Conservation (phyloP, 176 grass and related monocot genomes). For the Zea luxurians region DNA sequence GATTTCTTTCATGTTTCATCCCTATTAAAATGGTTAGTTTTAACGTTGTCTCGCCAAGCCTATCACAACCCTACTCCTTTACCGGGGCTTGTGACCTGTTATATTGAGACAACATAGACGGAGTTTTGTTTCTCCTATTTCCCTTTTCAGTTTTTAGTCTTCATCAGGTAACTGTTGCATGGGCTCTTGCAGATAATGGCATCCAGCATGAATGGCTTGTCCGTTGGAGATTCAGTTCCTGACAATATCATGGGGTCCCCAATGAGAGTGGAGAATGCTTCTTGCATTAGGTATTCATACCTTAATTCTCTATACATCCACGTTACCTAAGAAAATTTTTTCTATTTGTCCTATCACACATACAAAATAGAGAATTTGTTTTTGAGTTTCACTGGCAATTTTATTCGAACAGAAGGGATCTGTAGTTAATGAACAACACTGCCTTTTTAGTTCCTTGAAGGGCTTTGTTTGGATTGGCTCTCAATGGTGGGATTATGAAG, state of each 20-base stretch:
- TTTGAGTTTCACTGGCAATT: not conserved
- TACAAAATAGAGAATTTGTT: not conserved
- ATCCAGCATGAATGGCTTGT: slow-evolving; percentile 73
- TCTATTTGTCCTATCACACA: not conserved
- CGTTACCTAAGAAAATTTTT: not conserved
- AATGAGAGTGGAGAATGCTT: slow-evolving; percentile 45
- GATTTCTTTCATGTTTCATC: too few relatives aligned
- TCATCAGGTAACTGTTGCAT: slow-evolving; percentile 1
- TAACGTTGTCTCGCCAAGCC: too few relatives aligned
- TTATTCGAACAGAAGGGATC: not conserved
- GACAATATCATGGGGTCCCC: slow-evolving; percentile 58
- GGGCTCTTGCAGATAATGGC: slow-evolving; percentile 65
- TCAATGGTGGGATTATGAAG: not conserved
- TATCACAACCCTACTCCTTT: too few relatives aligned
- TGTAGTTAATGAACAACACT: not conserved
- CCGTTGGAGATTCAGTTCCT: slow-evolving; percentile 61
- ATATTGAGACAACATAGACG: too few relatives aligned
- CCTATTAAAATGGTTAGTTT: too few relatives aligned
- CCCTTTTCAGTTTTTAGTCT: not conserved
- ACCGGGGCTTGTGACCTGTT: too few relatives aligned
- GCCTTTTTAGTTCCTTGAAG: not conserved
- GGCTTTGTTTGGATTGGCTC: not conserved
- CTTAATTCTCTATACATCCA: not conserved
- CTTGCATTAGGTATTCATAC: slow-evolving; percentile 49
- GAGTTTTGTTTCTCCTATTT: not conserved